Base-by-base conservation (phyloP, 768 basidiomycete genomes). In the Mycena metata region DNA sequence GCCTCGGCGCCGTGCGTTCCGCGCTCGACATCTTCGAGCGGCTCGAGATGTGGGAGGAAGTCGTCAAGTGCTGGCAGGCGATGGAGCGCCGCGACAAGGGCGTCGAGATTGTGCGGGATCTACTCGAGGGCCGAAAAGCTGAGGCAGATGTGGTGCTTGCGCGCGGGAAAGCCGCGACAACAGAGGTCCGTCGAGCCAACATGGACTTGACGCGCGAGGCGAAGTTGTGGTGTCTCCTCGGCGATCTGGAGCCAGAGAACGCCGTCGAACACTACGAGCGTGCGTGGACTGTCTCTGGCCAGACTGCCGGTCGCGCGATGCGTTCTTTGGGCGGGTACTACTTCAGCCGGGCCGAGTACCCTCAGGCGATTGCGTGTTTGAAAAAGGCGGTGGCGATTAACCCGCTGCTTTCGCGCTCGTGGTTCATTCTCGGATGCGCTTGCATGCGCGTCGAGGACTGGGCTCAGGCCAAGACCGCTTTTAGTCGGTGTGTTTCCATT, bases 31-130 rank as follows among this genome's bases (percentile, higher is more conserved):
- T 98, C 62, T 99, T 96, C 76, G 92, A 95, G 80, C 87, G 94
- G 41, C 83, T 98, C 67, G 96, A 99, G 81, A 96, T 98, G 96
- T 99, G 96, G 96, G 98, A 98, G 80, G 95, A 98, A 70, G 96
- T 94, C 10, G 95, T 96, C 47, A 85, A 87, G 69, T 99, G 97
- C 79, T 94, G 92, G 84, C 90, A 91, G 67, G 83, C 90, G 19
- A 85, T 96, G 81, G 96, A 97, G 71, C 83, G 88, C 71, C 87
- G 86, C 12, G 94, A 95, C 60, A 90, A 89, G 75, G 98, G 91
- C 7, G 85, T 95, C 66, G 78, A 82, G 2, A 88, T 99, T 76
- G 95, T 99, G 43, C 87, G 87, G 24, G 96, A 97, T 76, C 82
- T 99, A 12, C 81, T 99, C 26, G 91, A 91, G 68, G 97, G 96